A percentile compares a stretch with the other conserved stretches of the same genome.
phyloP scores from a whole-genome alignment of 1,284 basidiomycete genomes.

The Trichosporon coremiiforme region DNA sequence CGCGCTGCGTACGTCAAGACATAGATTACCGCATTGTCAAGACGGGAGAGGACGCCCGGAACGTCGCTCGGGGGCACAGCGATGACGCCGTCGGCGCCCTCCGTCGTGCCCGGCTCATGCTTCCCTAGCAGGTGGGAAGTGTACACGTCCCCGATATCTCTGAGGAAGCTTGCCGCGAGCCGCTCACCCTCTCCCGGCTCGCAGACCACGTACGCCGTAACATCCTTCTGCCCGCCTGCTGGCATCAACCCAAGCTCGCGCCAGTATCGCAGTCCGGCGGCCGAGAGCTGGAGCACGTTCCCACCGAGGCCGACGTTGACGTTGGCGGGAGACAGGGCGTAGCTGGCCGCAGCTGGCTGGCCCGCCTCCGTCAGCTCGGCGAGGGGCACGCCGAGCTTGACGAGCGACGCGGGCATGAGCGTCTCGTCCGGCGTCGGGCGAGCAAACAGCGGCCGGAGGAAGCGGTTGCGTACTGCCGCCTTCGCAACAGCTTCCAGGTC shows the following conservation, averaged over 20 bases:
- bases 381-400: slow-evolving; percentile 27
- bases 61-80: slow-evolving; percentile 10
- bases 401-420: slow-evolving; percentile 18
- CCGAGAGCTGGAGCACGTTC: slow-evolving; percentile 40
- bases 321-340: slow-evolving; percentile 20
- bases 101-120: slow-evolving; percentile 12
- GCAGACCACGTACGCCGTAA: slow-evolving; percentile 37
- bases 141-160: slow-evolving; percentile 32
- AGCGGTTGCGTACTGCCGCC: slow-evolving; percentile 29
- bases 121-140: slow-evolving; percentile 26
- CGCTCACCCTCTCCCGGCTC: slow-evolving; percentile 25
- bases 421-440: not conserved
- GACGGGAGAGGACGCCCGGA: not conserved
- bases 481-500: slow-evolving; percentile 28
- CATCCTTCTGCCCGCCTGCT: slow-evolving; percentile 47
- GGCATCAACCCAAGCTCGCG: slow-evolving; percentile 48
- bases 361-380: slow-evolving; percentile 23
- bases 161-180: slow-evolving; percentile 30
- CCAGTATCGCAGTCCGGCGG: slow-evolving; percentile 47
- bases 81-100: slow-evolving; percentile 13
- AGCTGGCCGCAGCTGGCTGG: slow-evolving; percentile 1
- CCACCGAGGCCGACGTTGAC: slow-evolving; percentile 40
- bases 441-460: slow-evolving; percentile 26
- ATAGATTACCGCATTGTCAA: slow-evolving; percentile 23
- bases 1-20: slow-evolving; percentile 22